Conservation (phyloP, 2,329 filamentous ascomycete genomes). For the Fusarium praegraminearum region DNA sequence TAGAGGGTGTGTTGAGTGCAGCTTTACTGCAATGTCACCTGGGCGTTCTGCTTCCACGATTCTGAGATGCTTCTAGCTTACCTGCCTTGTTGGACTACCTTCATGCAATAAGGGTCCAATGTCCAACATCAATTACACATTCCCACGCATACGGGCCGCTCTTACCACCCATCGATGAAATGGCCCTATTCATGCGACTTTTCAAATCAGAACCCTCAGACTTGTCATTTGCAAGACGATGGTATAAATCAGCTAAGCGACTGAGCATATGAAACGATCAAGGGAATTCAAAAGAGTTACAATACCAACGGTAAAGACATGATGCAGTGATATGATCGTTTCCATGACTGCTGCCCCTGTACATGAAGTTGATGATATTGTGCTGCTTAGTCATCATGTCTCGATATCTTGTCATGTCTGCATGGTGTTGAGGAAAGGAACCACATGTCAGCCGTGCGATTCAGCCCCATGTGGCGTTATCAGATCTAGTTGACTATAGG, state of each 20-base stretch:
- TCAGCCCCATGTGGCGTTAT: not conserved
- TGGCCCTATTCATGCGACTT: no score
- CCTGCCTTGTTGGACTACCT: not conserved
- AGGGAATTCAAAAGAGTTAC: not conserved
- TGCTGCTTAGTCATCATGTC: not conserved
- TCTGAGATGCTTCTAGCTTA: not conserved
- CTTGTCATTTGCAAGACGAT: fast-evolving
- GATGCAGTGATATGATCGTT: not conserved
- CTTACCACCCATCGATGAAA: not conserved
- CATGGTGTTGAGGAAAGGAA: not conserved
- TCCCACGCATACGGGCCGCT: not conserved
- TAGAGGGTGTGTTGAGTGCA: not conserved
- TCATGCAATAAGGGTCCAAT: slow-evolving; percentile 4
- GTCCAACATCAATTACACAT: fast-evolving
- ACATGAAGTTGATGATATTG: not conserved
- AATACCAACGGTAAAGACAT: no score
- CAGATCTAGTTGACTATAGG: not conserved
- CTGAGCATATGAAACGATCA: not conserved
- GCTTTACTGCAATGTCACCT: not conserved
- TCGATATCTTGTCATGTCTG: not conserved
- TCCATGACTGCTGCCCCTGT: not conserved
- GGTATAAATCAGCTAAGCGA: not conserved
- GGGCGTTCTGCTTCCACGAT: not conserved
- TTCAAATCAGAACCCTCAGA: no score
- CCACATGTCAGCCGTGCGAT: not conserved